Evolutionary conservation across 257 asterid species (phyloP), one percentile per base, ranked within the genome.

Genomic region (Plantago major): DNA sequence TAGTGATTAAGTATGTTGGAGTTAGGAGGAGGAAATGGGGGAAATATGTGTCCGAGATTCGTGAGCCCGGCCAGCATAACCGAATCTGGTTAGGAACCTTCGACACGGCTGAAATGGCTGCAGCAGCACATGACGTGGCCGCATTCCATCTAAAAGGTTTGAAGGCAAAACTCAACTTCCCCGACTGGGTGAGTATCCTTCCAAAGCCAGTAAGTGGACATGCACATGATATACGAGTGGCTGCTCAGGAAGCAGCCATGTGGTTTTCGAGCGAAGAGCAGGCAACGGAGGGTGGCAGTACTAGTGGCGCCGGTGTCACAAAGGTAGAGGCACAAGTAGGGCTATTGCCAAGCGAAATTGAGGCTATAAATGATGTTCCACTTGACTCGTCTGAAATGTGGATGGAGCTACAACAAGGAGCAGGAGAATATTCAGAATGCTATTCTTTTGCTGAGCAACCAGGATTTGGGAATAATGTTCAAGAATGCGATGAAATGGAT

Each of bases 71-170:
- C 1, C 79, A 79, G 63, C 79, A 74, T 38, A 71, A 78, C 4
- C 60, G 93, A 19, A 78, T 84, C n/a, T 84, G 93, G 93, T 55
- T 84, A 54, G 89, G 93, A 16, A 84, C 84, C 55, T 81, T 73
- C 18, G 78, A 74, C 67, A 61, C 78, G 6, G 74, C 93, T 12
- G 77, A 84, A 64, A 81, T 84, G 89, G 89, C 93, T 0, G 93
- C 93, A 0, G 86, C 74, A 0, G 89, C 93, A 14, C 82, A 79
- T 30, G 93, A 84, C 9, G 93, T 73, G 13, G 88, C 89, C 3
- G 82, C 86, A 45, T 74, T 72, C 60, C 74, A 78, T 70, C 67
- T 84, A 6, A 79, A 68, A 55, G 89, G 93, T 8, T 13, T 70
- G 1, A 72, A 67, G 11, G 84, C 86, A 0, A 67, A 68, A 0